Evolutionary conservation across 768 basidiomycete species (phyloP).

Genomic region (Suillus placidus): DNA sequence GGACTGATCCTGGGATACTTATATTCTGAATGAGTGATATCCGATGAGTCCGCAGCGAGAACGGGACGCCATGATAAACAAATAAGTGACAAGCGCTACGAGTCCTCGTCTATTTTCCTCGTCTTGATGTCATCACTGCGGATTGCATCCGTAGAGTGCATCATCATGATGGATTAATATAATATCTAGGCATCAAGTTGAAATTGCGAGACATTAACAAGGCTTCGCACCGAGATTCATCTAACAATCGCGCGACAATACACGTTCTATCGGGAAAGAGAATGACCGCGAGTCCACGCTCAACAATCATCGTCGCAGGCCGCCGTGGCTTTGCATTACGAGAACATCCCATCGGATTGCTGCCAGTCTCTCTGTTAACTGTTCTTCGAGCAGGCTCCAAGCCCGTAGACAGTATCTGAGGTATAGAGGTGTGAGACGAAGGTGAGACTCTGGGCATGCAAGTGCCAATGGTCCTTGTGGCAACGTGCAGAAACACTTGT

Average conservation of each 20-base stretch:
- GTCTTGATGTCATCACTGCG: background rate
- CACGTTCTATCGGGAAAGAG: background rate
- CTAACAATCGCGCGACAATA: background rate
- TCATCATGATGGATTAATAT: background rate
- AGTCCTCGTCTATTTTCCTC: conserved; percentile 9
- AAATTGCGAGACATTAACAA: background rate
- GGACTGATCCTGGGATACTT: background rate
- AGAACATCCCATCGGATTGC: too few species aligned
- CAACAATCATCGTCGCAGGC: too few species aligned
- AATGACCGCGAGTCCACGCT: background rate
- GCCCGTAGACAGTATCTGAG: too few species aligned
- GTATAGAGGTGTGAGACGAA: too few species aligned
- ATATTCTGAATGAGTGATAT: background rate
- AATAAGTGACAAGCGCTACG: background rate
- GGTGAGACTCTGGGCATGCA: too few species aligned
- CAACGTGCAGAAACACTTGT: too few species aligned
- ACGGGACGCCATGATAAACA: conserved; percentile 8
- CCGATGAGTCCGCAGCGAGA: conserved; percentile 6
- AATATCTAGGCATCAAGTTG: background rate
- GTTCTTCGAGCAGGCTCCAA: too few species aligned
- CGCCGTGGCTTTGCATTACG: too few species aligned
- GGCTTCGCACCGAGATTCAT: background rate
- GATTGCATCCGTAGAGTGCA: background rate
- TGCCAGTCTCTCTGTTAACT: too few species aligned
- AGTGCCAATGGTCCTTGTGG: too few species aligned